Base-by-base conservation (phyloP, 768 basidiomycete species). In the Agrocybe pediades region DNA sequence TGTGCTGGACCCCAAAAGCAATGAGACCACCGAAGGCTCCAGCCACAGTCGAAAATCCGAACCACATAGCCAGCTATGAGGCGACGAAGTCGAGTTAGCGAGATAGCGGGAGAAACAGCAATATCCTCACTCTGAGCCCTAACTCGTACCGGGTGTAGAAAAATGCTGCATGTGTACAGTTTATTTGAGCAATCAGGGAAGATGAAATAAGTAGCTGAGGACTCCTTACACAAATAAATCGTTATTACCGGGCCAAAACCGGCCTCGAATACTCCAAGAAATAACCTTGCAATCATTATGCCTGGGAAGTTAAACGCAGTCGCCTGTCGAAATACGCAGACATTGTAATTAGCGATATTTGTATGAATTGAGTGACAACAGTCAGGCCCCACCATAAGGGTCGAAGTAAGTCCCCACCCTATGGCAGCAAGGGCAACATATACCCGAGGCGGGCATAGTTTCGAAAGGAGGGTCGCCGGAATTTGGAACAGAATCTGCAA, bases 1-100 rank as follows among this genome's bases (percentile, higher is more conserved):
- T 75, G 62, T 90, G 80, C 58, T 90, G 87, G 9, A 92, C 74
- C 1, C 89, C 91, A 57, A 88, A 92, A 2, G 91, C 90, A 40
- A 93, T 81, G 43, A 92, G 71, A 16, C 91, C 90, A 13, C 90
- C 89, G 54, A 92, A 92, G 4, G 91, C 91, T 19, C 90, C 90
- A 2, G 91, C 88, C 3, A 90, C 82, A 2, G 90, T 89, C 3
- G 90, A 89, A 63, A 90, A 92, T 8, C 87, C 87, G 55, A 91
- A 92, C 87, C 88, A 91, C 60, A 88, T 83, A 1, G 87, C 88
- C 79, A 87, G 79, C 72, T 80, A 51, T 17, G 11, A n/a, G 17
- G 2, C 16, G 9, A 8, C 13, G 11, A 7, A 36, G 11, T 15
- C n/a, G 33, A 24, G 23, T 25, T 26, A 24, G 11, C 16, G 26